Base-by-base conservation (phyloP, 2,329 filamentous ascomycete genomes). In the Trichoderma cornu-damae region DNA sequence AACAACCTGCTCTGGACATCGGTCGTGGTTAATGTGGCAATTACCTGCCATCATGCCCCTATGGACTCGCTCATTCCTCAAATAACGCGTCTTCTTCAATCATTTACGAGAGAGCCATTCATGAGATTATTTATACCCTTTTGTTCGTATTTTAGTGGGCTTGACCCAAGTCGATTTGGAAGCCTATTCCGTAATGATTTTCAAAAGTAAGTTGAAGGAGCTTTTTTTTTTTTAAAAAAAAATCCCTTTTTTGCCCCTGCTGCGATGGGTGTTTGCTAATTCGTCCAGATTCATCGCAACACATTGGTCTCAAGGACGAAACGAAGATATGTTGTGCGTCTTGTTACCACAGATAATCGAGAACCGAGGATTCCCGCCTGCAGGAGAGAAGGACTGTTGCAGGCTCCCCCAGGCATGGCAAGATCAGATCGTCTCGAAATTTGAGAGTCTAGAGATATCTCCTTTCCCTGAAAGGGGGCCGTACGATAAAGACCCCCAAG, bases 101-200 rank as follows among this genome's bases (percentile, higher is more conserved):
- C 76, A 3, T 74, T 96, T 47, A 84, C 82, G 3, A 80, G 81
- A 51, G 83, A 87, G 43, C 79, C 80, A 1, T 79, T 92, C 65
- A 82, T 86, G 66, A 73, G 73, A 51, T 87, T 86, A 76, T 97
- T 96, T 69, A 80, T 97, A 42, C 81, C 85, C 0, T 96, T 97
- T 70, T 96, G 90, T 71, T 86, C 87, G 12, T 86, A 89, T 52
- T 86, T 94, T 63, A 86, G 89, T 0, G 82, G 90, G 54, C 77
- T 95, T 34, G 86, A 91, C 44, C 69, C 80, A 1, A 82, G 86
- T 53, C 82, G 89, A 37, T 99, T 97, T 67, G 82, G 85, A 54
- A 86, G 84, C 61, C 76, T 96, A n/a, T 80, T 96, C 30, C 77
- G 92, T 6, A 86, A 84, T 35, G 85, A 89, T 58, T 91, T 97